phyloP scores from a whole-genome alignment of 179 eudicot genomes.

The Beta corolliflora region DNA sequence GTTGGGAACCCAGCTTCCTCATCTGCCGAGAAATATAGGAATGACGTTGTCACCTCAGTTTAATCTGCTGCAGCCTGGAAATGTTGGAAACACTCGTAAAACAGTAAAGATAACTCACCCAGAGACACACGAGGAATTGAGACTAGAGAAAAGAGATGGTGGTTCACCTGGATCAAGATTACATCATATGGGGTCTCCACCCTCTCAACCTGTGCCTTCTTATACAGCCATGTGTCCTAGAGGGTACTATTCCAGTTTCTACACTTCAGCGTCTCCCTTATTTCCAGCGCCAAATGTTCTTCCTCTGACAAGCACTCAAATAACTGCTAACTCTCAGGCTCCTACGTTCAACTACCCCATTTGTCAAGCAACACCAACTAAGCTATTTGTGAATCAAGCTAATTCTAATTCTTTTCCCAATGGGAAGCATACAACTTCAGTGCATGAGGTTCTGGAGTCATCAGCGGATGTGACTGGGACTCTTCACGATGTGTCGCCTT shows the following conservation, averaged over 20 bases:
- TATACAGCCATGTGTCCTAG: conserved; percentile 46
- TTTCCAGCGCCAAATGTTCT: conserved; percentile 39
- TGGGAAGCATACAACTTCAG: conserved; percentile 20
- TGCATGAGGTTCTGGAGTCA: conserved; percentile 28
- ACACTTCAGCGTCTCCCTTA: conserved; percentile 35
- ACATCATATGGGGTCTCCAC: conserved; percentile 46
- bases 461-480: conserved; percentile 34
- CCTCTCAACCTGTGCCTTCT: conserved; percentile 50
- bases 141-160: conserved; percentile 59
- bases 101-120: conserved; percentile 91
- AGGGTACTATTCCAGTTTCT: conserved; percentile 52
- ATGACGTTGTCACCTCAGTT: conserved; percentile 57
- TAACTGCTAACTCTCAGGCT: conserved; percentile 37
- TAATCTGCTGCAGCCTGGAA: conserved; percentile 59
- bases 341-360: conserved; percentile 45
- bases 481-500: conserved; percentile 30
- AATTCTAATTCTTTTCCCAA: conserved; percentile 33
- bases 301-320: conserved; percentile 40
- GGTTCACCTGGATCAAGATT: conserved; percentile 47
- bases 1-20: conserved; percentile 56
- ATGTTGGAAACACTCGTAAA: conserved; percentile 53
- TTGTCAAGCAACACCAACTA: conserved; percentile 42
- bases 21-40: conserved; percentile 65
- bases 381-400: conserved; percentile 38
- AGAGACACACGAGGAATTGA: conserved; percentile 84